Base-by-base conservation (phyloP, 495 filamentous ascomycete species). In the Clohesyomyces aquaticus region DNA sequence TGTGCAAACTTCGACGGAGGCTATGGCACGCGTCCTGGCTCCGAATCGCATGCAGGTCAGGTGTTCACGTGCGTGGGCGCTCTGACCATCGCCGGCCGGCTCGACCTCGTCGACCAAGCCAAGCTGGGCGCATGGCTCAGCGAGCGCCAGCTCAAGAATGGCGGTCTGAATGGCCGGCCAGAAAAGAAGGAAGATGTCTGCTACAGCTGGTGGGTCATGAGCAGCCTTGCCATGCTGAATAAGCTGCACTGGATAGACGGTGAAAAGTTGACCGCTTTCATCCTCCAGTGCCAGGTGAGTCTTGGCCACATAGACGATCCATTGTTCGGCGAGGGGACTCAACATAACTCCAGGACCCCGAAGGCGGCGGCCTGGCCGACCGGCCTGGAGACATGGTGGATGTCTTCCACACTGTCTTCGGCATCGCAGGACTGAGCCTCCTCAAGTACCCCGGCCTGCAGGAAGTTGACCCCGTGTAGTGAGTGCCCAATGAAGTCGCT, bases 151-250 rank as follows among this genome's bases (percentile, higher is more conserved):
- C 78, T 95, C 14, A 83, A 90, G 9, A 87, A 85, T 23, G 95
- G 95, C 29, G 94, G 94, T 3, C 77, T 98, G 27, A 98, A 98
- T 71, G 94, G 94, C 2, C 82, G 94, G 51, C 94, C 94, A 0
- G 95, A 98, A 77, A 98, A 98, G 78, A 78, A 91, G 54, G 91
- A 93, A 74, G 95, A 98, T 77, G 92, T 96, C 6, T 98, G 94
- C 76, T 98, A 98, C 74, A 95, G 90, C 72, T 98, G 94, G 94
- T 98, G 94, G 94, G 94, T 97, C 23, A 74, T 88, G 56, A 89
- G 87, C 69, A 96, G 91, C 72, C 73, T 98, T 61, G 88, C 86
- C 23, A 96, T 97, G 85, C 89, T 98, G 62, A 90, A 83, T 52
- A 84, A 88, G 61, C 79, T 92, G 41, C 86, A 96, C 74, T 98